Base-by-base conservation (phyloP, 805 yeast genomes). In the Schwanniomyces yamadae region DNA sequence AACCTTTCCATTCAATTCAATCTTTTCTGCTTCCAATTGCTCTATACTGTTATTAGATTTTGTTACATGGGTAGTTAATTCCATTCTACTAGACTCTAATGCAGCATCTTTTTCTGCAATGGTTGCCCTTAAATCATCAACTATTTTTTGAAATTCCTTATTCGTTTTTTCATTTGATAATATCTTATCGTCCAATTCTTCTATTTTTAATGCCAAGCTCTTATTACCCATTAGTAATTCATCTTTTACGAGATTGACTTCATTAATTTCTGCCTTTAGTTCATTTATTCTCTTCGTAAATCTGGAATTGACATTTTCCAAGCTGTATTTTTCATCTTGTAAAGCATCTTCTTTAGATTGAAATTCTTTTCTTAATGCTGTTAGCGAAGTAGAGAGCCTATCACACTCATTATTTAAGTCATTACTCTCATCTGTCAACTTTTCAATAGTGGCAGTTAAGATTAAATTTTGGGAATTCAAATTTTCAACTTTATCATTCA, bases 331-430 rank as follows among this genome's bases (percentile, higher is more conserved):
- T 36, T 67, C 64, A 54, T 67, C 66, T 49, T 59, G 61, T 36
- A 57, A 42, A 28, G 47, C 37, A 24, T 52, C 67, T 41, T 66
- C 67, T 27, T 65, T 65, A 7, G 50, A 26, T 33, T 62, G 65
- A 15, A 48, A 42, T 30, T 66, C 69, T 15, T 68, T 56, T 33
- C 76, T 63, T 26, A 71, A 39, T 4, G 50, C 43, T 6, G 65
- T 52, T 31, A 72, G 52, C 6, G 70, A 66, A 20, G 50, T 54
- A 13, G 73, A 67, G 29, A 78, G 56, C 25, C 75, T 56, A 31
- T 75, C 78, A 48, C 83, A 77, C 46, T 80, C 84, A 19, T 54
- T 56, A 43, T 78, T 79, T 41, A 80, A 49, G 20, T 67, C 71
- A 2, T 39, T 47, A 14, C 63, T 55, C 43, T 71, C 68, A 21